Percentiles rank a stretch among this genome's conserved stretches.
Conservation (phyloP, 176 grass and related monocot species). For the Oropetium thomaeum region DNA sequence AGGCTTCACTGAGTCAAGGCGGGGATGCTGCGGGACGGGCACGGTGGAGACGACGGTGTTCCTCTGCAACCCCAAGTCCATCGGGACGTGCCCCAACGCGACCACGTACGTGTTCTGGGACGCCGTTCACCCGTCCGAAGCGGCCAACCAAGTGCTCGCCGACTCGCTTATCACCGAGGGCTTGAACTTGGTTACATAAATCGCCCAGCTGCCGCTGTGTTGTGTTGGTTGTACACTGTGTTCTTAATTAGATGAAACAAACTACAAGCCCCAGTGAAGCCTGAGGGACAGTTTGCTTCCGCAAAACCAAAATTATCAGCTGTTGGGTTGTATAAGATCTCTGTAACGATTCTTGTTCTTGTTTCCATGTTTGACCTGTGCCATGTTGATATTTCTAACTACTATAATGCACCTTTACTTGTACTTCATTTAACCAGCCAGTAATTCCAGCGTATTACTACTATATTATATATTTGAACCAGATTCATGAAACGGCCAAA, state of each 20-base stretch:
- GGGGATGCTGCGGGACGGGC: constrained; percentile 75
- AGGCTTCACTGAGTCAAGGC: constrained; percentile 78
- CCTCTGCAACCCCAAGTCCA: constrained; percentile 79
- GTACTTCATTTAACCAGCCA: too few relatives aligned
- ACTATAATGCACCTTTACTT: background rate
- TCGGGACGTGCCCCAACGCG: constrained; percentile 87
- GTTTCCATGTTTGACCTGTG: background rate
- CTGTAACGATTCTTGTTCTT: background rate
- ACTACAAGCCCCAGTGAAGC: too few relatives aligned
- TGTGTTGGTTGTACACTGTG: background rate
- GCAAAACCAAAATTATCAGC: background rate
- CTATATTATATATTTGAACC: too few relatives aligned
- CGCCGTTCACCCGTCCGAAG: constrained; percentile 78
- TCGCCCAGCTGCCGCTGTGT: background rate
- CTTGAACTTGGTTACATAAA: constrained; percentile 52
- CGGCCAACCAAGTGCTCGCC: constrained; percentile 78
- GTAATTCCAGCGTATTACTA: too few relatives aligned
- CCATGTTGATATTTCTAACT: background rate
- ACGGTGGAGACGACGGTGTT: constrained; percentile 79
- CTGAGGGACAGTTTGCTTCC: background rate
- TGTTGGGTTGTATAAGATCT: background rate
- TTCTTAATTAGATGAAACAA: background rate
- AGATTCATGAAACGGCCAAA: too few relatives aligned
- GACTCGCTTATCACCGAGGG: constrained; percentile 59
- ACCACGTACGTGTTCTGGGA: constrained; percentile 93